Evolutionary conservation across 2,329 filamentous ascomycete species (phyloP), one percentile per base, ranked within the genome.

Genomic region (Hypoxylon sp.): DNA sequence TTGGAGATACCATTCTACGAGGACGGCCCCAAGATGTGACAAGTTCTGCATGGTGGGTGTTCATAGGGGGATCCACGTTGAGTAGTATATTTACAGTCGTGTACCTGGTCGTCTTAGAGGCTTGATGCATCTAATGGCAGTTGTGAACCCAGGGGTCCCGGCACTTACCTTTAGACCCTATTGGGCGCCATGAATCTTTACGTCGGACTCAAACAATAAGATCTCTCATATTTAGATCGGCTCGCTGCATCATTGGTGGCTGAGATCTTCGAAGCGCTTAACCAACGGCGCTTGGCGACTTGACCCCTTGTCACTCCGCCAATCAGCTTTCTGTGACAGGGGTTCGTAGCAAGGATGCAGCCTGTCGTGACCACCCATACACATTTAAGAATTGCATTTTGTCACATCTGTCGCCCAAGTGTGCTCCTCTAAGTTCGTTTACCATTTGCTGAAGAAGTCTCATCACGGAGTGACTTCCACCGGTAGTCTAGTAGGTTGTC

Each of bases 341-440:
- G 73, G 67, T 64, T 26, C 8, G 35, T 26, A 44, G 64, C 58
- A 67, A 26, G 47, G 65, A 59, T 64, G 37, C 56, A 37, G 17
- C 58, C 65, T 72, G 63, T 70, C 63, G 62, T 33, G 50, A 55
- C 65, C 48, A 53, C 70, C 70, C 69, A 72, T 62, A 59, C 63
- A 62, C 50, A 57, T 67, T 39, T 51, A 55, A 37, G 60, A 50
- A 51, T 37, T 57, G 48, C 55, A 60, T 55, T 53, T 69, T 65
- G 72, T 76, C 74, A 76, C 74, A 75, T 73, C 70, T 73, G 61
- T 72, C 70, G 72, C 73, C 70, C 64, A 67, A 8, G 47, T 14
- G 55, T 56, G 44, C 29, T 66, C 42, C 22, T 47, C 31, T 2
- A n/a, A 51, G 22, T 54, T 50, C 22, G 29, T 52, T 17, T n/a